Percentiles rank a stretch among this genome's conserved stretches.
Conservation (phyloP, 306 rosid species). For the Canavalia ensiformis region DNA sequence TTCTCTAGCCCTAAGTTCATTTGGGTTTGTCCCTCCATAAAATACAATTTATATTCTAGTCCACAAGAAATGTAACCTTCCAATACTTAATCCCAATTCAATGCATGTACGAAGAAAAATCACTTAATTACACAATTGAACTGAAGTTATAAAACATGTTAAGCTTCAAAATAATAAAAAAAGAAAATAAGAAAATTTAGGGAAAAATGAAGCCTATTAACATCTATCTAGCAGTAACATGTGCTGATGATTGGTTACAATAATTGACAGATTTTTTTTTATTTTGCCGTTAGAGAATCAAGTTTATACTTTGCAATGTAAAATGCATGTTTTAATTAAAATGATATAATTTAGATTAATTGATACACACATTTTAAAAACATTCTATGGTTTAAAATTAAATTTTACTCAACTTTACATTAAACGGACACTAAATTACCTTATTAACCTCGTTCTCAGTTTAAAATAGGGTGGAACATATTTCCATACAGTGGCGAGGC, state of each 20-base stretch:
- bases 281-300: too few species aligned
- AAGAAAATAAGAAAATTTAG: not conserved
- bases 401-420: too few species aligned
- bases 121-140: constrained; percentile 2
- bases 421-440: too few species aligned
- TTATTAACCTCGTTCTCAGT: too few species aligned
- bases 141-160: constrained; percentile 5
- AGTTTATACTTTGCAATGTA: too few species aligned
- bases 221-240: not conserved
- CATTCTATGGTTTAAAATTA: too few species aligned
- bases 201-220: not conserved
- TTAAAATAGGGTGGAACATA: too few species aligned
- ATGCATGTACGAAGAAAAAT: not conserved
- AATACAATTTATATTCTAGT: not conserved
- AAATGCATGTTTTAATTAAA: too few species aligned
- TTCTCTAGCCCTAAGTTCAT: constrained; percentile 47
- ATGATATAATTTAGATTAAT: too few species aligned
- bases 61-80: constrained; percentile 8
- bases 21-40: constrained; percentile 53
- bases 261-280: not conserved
- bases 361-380: too few species aligned
- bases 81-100: not conserved
- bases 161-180: not conserved
- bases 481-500: too few species aligned
- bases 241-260: not conserved